Base-by-base conservation (phyloP, 495 filamentous ascomycete genomes). In the Massariosphaeria phaeospora region DNA sequence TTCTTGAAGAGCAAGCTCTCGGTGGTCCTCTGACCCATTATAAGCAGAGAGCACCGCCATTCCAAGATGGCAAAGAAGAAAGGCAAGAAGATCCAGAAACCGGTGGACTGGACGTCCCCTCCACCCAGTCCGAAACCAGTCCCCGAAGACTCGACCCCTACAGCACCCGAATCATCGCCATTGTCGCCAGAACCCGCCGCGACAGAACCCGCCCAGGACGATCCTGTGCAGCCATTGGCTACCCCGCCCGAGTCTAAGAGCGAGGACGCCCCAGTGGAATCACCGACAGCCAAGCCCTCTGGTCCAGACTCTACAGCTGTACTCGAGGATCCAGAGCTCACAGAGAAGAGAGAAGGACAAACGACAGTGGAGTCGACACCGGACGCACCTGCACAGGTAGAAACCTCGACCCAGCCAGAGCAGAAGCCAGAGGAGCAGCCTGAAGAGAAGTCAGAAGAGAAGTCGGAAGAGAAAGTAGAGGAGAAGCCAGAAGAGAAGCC, bases 21-120 rank as follows among this genome's bases (percentile, higher is more conserved):
- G 13, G 29, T 56, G 15, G n/a, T n/a, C 29, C 38, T 39, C 17
- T 17, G 4, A 33, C 18, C 30, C n/a, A 15, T 23, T 54, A 58
- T 63, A 62, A 52, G 53, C 52, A 52, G 31, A 4, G 40, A 43
- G 30, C 35, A 46, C n/a, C 41, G 17, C 34, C 21, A 20, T 38
- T 26, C 29, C 38, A 55, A 20, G 8, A 52, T 52, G 59, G 47
- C 42, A 18, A 56, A 57, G 53, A 62, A 57, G 41, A 57, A 49
- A 48, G 48, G 40, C 26, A 57, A 48, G 41, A 52, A 56, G 30
- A 31, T 7, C 25, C 52, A 57, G 48, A 52, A 57, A 36, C 40
- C 20, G 34, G 33, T 48, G 3, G 53, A 57, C 5, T 57, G 46
- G 52, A 13, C 59, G 9, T 52, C 59, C 17, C 59, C 59, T 48